These are phyloP conservation scores for Ophiostoma ulmi DNA, from an alignment of 2,329 filamentous ascomycete species.

Conservation along the genomic window DNA sequence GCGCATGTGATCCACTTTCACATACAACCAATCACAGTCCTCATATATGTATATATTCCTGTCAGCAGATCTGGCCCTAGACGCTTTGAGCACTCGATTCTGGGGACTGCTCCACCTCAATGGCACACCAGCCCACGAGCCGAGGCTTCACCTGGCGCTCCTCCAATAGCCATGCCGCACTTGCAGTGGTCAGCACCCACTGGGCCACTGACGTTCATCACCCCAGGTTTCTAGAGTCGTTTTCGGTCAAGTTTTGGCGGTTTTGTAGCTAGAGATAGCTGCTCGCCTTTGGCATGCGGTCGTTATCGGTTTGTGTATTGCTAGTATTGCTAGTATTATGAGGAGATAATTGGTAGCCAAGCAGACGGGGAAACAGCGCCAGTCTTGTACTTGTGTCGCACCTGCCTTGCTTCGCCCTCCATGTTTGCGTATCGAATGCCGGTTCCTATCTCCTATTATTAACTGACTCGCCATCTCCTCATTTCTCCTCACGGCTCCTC, in stretches of 20 bases:
- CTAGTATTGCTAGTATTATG: not conserved
- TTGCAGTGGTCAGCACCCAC: constrained; percentile 1
- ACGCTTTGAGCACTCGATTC: not conserved
- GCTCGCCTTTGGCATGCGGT: not conserved
- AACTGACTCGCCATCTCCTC: not conserved
- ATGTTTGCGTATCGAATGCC: too few relatives aligned
- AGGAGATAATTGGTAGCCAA: too few relatives aligned
- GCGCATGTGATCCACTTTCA: not conserved
- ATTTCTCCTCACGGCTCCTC: not conserved
- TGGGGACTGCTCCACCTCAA: constrained; percentile 9
- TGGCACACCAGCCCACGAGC: constrained; percentile 12
- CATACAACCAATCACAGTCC: constrained; percentile 15
- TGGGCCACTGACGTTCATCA: not conserved
- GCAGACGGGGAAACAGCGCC: not conserved
- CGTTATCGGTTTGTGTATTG: not conserved
- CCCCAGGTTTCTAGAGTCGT: not conserved
- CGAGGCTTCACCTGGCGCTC: constrained; percentile 15
- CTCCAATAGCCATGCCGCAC: not conserved
- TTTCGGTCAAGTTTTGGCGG: not conserved
- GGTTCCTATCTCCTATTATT: not conserved
- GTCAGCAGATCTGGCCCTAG: constrained; percentile 19
- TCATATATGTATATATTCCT: not conserved
- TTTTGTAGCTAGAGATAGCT: not conserved
- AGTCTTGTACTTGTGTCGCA: not conserved
- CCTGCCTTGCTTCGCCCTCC: not conserved